phyloP scores from a whole-genome alignment of 768 basidiomycete species.

The Collybia mongolica region DNA sequence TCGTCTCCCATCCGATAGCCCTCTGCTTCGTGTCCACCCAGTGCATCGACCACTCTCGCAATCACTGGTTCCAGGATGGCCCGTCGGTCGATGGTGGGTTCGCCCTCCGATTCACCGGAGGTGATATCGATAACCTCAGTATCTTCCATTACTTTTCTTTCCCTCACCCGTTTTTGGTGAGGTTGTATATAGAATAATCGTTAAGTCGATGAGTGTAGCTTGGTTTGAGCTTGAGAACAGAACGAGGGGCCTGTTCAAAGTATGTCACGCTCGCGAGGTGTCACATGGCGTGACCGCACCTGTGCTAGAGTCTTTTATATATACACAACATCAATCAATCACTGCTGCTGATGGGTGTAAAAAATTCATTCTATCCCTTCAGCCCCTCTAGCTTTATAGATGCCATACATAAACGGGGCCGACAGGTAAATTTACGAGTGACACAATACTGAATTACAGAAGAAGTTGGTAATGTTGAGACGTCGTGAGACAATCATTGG shows the following conservation, averaged over 20 bases:
- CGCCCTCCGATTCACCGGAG: slow-evolving; percentile 26
- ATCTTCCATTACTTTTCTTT: slow-evolving; percentile 14
- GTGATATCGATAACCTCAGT: slow-evolving; percentile 36
- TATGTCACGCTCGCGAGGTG: slow-evolving; percentile 16
- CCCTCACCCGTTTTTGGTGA: neutral
- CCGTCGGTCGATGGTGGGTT: slow-evolving; percentile 37
- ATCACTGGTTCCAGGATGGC: slow-evolving; percentile 66
- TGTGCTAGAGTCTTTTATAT: too few relatives aligned
- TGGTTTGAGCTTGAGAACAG: too few relatives aligned
- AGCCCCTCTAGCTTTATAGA: too few relatives aligned
- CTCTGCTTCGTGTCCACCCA: slow-evolving; percentile 71
- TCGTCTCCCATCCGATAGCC: slow-evolving; percentile 80
- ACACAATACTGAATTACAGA: too few relatives aligned
- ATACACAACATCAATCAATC: too few relatives aligned
- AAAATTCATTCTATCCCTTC: too few relatives aligned
- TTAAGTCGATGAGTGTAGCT: neutral
- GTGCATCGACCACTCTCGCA: slow-evolving; percentile 72
- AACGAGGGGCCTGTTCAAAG: too few relatives aligned
- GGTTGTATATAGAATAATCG: neutral
- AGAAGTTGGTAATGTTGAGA: too few relatives aligned
- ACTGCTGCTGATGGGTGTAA: too few relatives aligned
- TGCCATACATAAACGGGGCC: too few relatives aligned
- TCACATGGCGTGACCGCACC: slow-evolving; percentile 4
- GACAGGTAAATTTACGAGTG: too few relatives aligned
- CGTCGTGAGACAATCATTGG: too few relatives aligned